Conservation (phyloP, 2,329 filamentous ascomycete species). For the Cladophialophora immunda region DNA sequence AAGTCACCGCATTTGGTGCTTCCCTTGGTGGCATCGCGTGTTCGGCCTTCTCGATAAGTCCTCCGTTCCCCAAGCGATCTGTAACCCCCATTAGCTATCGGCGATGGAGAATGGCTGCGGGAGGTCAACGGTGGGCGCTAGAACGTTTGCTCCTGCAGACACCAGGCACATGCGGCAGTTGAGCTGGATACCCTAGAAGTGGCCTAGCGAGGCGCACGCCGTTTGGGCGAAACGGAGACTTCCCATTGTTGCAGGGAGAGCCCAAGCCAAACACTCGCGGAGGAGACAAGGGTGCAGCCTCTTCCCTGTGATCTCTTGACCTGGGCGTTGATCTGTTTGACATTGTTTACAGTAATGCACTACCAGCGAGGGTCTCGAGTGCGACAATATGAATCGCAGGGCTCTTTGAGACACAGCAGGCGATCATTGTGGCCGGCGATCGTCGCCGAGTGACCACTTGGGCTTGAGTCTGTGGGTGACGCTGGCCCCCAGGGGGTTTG, state of each 20-base stretch:
- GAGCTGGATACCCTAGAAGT: conserved; percentile 11
- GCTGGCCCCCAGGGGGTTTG: background rate
- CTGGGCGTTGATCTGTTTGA: background rate
- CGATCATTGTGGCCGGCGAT: background rate
- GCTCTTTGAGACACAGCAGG: background rate
- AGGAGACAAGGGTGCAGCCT: background rate
- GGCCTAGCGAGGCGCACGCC: conserved; percentile 15
- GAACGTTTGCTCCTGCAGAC: conserved; percentile 21
- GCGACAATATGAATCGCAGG: background rate
- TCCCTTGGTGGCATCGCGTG: background rate
- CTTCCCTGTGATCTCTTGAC: background rate
- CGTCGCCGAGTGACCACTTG: background rate
- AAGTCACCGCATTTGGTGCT: background rate
- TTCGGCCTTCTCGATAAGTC: background rate
- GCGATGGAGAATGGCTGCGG: background rate
- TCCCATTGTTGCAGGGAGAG: background rate
- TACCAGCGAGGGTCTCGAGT: background rate
- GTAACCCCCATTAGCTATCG: conserved; percentile 12
- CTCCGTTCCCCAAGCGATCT: conserved; percentile 20
- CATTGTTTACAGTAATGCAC: background rate
- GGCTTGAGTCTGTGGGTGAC: background rate
- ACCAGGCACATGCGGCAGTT: conserved; percentile 19
- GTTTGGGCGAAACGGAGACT: conserved; percentile 15
- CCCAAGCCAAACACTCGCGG: background rate
- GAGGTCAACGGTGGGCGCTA: conserved; percentile 7